Conservation (phyloP, 1,139 yeast species). For the Protomyces inundatus region DNA sequence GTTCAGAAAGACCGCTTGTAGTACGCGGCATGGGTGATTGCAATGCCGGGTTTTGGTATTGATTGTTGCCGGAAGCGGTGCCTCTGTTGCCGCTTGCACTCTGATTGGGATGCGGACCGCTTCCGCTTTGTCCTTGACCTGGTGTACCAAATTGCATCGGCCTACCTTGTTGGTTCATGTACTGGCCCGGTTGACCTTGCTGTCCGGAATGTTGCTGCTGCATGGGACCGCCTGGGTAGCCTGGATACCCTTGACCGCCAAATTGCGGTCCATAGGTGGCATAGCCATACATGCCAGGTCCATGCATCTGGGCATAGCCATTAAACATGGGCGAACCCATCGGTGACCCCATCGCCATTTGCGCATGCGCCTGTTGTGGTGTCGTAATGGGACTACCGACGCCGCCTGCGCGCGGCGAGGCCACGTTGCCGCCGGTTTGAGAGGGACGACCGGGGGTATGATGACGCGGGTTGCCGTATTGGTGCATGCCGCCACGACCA, state of each 20-base stretch:
- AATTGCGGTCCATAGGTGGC: neutral
- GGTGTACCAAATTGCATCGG: conserved; percentile 9
- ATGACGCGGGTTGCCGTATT: neutral
- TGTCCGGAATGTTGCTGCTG: conserved; percentile 5
- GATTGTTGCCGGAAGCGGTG: conserved; percentile 4
- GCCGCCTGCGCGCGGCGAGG: neutral
- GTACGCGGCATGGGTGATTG: conserved; percentile 3
- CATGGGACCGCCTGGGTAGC: conserved; percentile 2
- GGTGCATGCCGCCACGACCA: conserved; percentile 6
- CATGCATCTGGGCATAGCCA: conserved; percentile 10
- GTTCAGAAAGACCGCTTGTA: conserved; percentile 13
- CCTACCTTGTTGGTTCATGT: neutral
- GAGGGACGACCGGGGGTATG: neutral
- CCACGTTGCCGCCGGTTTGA: conserved; percentile 8
- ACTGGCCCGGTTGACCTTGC: neutral
- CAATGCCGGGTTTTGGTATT: conserved; percentile 17
- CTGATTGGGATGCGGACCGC: too few species aligned
- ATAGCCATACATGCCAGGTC: neutral
- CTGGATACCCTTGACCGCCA: neutral
- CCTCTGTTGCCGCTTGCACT: too few species aligned
- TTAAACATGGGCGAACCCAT: conserved; percentile 17
- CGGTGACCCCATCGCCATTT: conserved; percentile 2
- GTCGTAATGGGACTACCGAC: conserved; percentile 7
- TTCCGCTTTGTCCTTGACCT: conserved; percentile 4
- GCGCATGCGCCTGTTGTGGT: conserved; percentile 12